These are phyloP conservation scores for Knoxdaviesia proteae DNA, from an alignment of 2,329 filamentous ascomycete species.

Conservation along the genomic window DNA sequence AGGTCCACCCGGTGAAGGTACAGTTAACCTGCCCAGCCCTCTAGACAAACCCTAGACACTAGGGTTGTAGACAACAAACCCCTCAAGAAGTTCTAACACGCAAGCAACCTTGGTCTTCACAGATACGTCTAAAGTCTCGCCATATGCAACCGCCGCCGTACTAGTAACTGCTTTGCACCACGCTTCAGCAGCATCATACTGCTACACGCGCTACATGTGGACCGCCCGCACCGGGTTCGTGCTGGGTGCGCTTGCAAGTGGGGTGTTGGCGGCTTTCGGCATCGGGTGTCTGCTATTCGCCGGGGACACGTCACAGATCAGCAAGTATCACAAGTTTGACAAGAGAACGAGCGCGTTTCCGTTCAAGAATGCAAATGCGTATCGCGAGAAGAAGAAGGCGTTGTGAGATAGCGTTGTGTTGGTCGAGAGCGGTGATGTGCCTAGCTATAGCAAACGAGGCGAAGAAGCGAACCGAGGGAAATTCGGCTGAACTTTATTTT, in stretches of 20 bases:
- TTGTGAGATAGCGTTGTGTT: no score
- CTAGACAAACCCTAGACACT: no score
- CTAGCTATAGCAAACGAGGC: no score
- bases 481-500: no score
- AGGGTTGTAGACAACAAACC: conserved; percentile 10
- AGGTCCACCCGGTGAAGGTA: no score
- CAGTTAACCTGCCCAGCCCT: no score
- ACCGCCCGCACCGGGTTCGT: conserved; percentile 35
- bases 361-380: conserved; percentile 16
- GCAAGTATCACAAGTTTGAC: conserved; percentile 15
- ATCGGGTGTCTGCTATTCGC: conserved; percentile 16
- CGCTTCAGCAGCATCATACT: conserved; percentile 37
- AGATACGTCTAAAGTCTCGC: conserved; percentile 18
- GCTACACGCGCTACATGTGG: conserved; percentile 45
- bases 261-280: conserved; percentile 34
- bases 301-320: conserved; percentile 16
- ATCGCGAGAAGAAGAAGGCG: conserved; percentile 15
- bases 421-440: no score
- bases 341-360: conserved; percentile 19
- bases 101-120: no score
- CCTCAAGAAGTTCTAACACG: no score
- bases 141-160: conserved; percentile 45
- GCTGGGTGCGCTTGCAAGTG: conserved; percentile 36
- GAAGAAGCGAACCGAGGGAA: no score
- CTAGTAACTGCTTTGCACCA: conserved; percentile 49